A percentile compares a stretch with the other conserved stretches of the same genome.
These are phyloP conservation scores for Crepidotus variabilis DNA, from an alignment of 768 basidiomycete genomes.

Conservation along the genomic window DNA sequence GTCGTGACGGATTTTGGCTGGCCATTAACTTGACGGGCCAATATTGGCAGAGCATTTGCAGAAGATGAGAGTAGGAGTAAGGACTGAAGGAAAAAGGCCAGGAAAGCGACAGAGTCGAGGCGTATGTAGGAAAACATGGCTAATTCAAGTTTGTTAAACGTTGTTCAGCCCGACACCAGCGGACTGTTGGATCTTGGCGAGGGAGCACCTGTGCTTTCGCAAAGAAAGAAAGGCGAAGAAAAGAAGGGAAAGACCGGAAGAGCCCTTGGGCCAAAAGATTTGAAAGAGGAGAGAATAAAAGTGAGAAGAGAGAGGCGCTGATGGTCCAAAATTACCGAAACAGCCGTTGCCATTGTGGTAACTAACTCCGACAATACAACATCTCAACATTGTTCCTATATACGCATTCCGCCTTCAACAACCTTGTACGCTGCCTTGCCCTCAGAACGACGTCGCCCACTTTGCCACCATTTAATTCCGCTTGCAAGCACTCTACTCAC, in stretches of 20 bases:
- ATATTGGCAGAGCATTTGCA: slow-evolving; percentile 34
- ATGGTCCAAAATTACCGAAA: background rate
- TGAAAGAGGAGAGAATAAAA: slow-evolving; percentile 21
- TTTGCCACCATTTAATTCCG: slow-evolving; percentile 37
- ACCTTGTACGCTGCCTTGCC: slow-evolving; percentile 78
- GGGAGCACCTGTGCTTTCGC: slow-evolving; percentile 24
- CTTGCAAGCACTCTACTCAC: slow-evolving; percentile 54
- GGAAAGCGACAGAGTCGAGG: slow-evolving; percentile 26
- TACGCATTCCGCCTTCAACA: slow-evolving; percentile 69
- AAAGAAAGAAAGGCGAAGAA: slow-evolving; percentile 9
- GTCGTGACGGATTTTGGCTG: slow-evolving; percentile 38
- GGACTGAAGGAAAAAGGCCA: slow-evolving; percentile 34
- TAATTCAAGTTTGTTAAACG: slow-evolving; percentile 25
- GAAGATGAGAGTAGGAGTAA: slow-evolving; percentile 29
- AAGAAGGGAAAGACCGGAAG: slow-evolving; percentile 39
- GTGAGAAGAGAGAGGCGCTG: background rate
- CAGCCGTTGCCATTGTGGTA: background rate
- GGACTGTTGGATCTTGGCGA: slow-evolving; percentile 37
- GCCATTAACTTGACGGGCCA: slow-evolving; percentile 26
- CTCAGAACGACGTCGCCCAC: slow-evolving; percentile 48
- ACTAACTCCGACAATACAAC: background rate
- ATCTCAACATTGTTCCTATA: slow-evolving; percentile 9
- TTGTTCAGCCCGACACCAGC: slow-evolving; percentile 48
- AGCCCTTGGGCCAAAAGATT: slow-evolving; percentile 39
- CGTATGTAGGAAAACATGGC: slow-evolving; percentile 35